Base-by-base conservation (phyloP, 495 filamentous ascomycete species). In the Penicillium daleae region DNA sequence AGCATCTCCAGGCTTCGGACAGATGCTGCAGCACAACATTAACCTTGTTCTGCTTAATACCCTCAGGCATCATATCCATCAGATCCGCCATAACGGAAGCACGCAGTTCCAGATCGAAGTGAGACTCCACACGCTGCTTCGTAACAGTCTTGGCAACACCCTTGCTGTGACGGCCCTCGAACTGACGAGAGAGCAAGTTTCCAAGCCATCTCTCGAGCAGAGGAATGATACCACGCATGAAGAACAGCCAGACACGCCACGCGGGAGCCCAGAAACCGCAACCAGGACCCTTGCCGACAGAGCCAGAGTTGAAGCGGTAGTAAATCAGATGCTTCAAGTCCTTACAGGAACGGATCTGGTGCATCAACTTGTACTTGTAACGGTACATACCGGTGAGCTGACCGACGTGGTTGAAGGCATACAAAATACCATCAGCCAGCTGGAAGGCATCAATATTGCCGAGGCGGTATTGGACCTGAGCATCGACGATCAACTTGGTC, bases 281-380 rank as follows among this genome's bases (percentile, higher is more conserved):
- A 26, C 96, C 96, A 57, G 96, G 96, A 57, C 96, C 96, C 73
- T 99, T 99, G 31, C 96, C 96, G 46, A 99, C 96, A 24, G 96
- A 91, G 0, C 94, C 95, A 35, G 93, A 94, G 75, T 99, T 99
- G 81, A 99, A 99, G 15, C 96, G 91, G 74, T 99, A 97, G 80
- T 99, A 99, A 64, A 99, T 97, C 55, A 99, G 74, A 86, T 99
- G 96, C 85, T 99, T 99, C 70, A 99, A 78, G 78, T 99, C 96
- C 74, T 99, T 99, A 81, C 96, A 99, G 3, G 96, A 95, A 51
- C 96, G 92, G 69, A 99, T 98, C 77, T 99, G 96, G 75, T 99
- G 96, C 96, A 99, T 99, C 37, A 99, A 85, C 82, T 99, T 99
- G 81, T 99, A 99, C 83, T 99, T 99, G 86, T 99, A 99, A 29